phyloP scores from a whole-genome alignment of 129 eudicot species.

The Dittrichia graveolens region DNA sequence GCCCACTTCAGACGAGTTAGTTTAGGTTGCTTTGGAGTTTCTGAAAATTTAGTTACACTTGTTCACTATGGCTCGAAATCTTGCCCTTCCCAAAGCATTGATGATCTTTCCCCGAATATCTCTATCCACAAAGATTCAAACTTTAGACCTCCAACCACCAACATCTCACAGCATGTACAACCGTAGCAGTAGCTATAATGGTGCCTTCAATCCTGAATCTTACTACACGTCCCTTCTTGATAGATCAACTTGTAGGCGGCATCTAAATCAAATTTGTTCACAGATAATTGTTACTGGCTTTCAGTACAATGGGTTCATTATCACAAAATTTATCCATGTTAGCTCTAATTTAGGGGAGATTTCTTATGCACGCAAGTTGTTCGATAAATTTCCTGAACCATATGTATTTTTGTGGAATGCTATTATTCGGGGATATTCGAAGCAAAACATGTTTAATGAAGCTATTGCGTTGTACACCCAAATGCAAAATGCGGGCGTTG shows the following conservation, averaged over 20 bases:
- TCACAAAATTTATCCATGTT: constrained; percentile 60
- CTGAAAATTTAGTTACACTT: not conserved
- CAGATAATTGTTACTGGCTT: constrained; percentile 46
- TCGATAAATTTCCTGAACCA: constrained; percentile 75
- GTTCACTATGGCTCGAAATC: constrained; percentile 32
- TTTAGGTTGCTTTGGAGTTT: not conserved
- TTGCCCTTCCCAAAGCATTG: constrained; percentile 17
- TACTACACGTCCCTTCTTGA: constrained; percentile 57
- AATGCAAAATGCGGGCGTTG: constrained; percentile 55
- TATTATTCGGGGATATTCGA: constrained; percentile 61
- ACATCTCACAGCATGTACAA: constrained; percentile 16
- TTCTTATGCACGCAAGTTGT: constrained; percentile 69
- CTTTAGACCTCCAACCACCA: constrained; percentile 19
- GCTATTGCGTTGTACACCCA: constrained; percentile 46
- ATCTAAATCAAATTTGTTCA: constrained; percentile 57
- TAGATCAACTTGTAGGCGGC: constrained; percentile 44
- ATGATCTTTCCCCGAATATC: constrained; percentile 10
- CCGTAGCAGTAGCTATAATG: not conserved
- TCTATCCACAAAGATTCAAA: constrained; percentile 21
- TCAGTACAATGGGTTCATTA: constrained; percentile 53
- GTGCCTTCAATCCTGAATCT: constrained; percentile 40
- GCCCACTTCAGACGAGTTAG: not conserved
- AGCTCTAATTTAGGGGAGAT: constrained; percentile 46
- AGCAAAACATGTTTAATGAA: constrained; percentile 41
- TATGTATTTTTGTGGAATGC: constrained; percentile 84